These are phyloP conservation scores for Celoporthe dispersa DNA, from an alignment of 2,329 filamentous ascomycete species.

Conservation along the genomic window DNA sequence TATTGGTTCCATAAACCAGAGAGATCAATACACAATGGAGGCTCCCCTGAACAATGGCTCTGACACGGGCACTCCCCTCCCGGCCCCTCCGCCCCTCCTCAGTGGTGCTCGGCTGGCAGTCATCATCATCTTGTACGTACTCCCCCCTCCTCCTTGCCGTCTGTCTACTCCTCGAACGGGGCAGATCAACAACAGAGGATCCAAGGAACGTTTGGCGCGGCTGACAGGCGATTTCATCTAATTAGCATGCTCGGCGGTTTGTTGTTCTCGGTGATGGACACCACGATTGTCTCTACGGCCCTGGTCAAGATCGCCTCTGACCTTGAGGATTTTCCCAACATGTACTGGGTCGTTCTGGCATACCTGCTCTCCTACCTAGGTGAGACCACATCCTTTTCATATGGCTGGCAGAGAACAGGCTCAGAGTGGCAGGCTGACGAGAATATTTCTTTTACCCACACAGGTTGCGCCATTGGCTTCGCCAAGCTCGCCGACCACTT, in stretches of 20 bases:
- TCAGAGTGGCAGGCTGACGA: not conserved
- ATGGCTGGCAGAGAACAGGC: too few species aligned
- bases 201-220: not conserved
- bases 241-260: conserved; percentile 55
- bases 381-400: conserved; percentile 33
- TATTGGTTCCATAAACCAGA: conserved; percentile 18
- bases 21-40: conserved; percentile 21
- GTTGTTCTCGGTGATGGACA: conserved; percentile 61
- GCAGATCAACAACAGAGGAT: too few species aligned
- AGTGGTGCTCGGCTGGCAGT: conserved; percentile 18
- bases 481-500: conserved; percentile 65
- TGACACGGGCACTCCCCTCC: not conserved
- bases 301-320: conserved; percentile 60
- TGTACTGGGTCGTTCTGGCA: conserved; percentile 59
- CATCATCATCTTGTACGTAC: conserved; percentile 26
- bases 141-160: too few species aligned
- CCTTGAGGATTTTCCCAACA: conserved; percentile 54
- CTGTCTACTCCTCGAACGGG: too few species aligned
- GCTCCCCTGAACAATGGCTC: conserved; percentile 18
- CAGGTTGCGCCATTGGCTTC: conserved; percentile 61
- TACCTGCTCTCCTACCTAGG: conserved; percentile 63
- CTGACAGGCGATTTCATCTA: not conserved
- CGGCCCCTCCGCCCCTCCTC: conserved; percentile 13
- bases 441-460: not conserved
- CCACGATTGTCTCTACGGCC: conserved; percentile 62